Base-by-base conservation (phyloP, 1,284 basidiomycete genomes). In the Uromyces viciae-fabae region DNA sequence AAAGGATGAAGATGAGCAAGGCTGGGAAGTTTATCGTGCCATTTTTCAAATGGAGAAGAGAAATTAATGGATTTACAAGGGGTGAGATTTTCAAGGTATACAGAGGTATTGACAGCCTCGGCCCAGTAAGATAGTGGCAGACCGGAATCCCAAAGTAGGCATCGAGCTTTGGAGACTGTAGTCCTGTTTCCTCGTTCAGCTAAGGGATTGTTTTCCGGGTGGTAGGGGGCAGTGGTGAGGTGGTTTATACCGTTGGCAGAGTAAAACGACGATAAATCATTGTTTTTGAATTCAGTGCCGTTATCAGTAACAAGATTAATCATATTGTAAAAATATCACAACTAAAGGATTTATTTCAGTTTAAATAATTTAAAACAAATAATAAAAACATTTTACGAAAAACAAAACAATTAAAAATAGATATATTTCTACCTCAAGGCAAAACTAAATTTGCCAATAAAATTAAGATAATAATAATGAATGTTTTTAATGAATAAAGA, bases 41-140 rank as follows among this genome's bases (percentile, higher is more conserved):
- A 66, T n/a, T 33, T 66, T 31, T 33, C 7, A 46, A 68, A 68
- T 5, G 64, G 64, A 40, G 64, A 42, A 22, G 7, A 17, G 25
- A 42, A 68, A 22, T 68, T 68, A 11, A 68, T 40, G 31, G 64
- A 42, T 68, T 68, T 68, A 46, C 42, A 46, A 22, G 62, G 62
- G 8, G 62, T 25, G 7, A 66, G n/a, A n/a, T 66, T 66, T 66
- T 66, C 62, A 8, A 68, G n/a, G 36, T 68, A 36, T 3, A 68
- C 64, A 46, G 64, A 9, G n/a, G 28, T 33, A 36, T 68, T 68
- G 4, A 46, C 36, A 15, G 14, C 62, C n/a, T 66, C 62, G 22
- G 28, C 62, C 62, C 62, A 66, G 58, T 49, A 49, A 22, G 46
- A 49, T 49, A 49, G 22, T 49, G 46, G 46, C 46, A 49, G 46